Base-by-base conservation (phyloP, 2,329 filamentous ascomycete species). In the Fusarium falciforme region DNA sequence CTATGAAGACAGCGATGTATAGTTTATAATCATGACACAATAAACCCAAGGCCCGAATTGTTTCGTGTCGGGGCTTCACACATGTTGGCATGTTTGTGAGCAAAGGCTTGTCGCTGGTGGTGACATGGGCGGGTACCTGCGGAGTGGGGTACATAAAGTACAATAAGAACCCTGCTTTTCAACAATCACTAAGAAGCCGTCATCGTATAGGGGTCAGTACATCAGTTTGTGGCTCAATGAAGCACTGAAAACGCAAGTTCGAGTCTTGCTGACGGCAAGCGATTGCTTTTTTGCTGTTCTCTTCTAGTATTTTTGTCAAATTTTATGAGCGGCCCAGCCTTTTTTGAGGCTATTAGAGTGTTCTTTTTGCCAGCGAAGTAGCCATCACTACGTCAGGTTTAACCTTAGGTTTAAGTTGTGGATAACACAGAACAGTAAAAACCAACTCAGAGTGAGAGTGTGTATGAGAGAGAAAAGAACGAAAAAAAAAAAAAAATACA, bases 231-330 rank as follows among this genome's bases (percentile, higher is more conserved):
- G 71, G 71, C 57, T 68, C 38, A 60, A 65, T 42, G 64, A 73
- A 73, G 64, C 71, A 73, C 71, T 73, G 71, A 73, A 73, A 74
- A 73, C 71, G 71, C 71, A 73, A 73, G 71, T 74, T 73, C 71
- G 71, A 73, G 71, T 73, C 71, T 73, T 73, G 71, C 71, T 73
- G 71, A 73, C 71, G 71, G 71, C 71, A 73, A 25, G 3, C 3
- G 60, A 12, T 68, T 27, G 17, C 42, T 8, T 74, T 73, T 62
- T 74, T 62, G 60, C 6, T 0, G 7, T 22, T 61, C 61, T 42
- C 62, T 61, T 4, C 16, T 6, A 11, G 22, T 25, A 25, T 7
- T 16, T 22, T 47, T 47, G 6, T 9, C 8, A n/a, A 4, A 8
- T 38, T 38, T n/a, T 9, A 10, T 38, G 8, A 38, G 36, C 17